phyloP scores from a whole-genome alignment of 2,329 filamentous ascomycete species.

The Calonectria hawksworthii region DNA sequence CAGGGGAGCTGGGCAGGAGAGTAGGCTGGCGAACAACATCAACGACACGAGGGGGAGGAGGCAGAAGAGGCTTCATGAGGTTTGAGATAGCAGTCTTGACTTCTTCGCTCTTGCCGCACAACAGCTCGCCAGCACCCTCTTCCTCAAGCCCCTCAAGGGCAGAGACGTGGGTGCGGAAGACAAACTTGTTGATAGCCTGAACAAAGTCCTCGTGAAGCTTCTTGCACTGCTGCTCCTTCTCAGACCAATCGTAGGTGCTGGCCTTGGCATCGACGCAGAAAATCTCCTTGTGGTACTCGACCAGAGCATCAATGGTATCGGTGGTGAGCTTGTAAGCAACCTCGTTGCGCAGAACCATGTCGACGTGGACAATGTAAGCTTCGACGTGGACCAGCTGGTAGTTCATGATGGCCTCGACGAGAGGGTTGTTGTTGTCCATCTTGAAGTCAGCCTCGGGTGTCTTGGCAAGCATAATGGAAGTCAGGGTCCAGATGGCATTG shows the following conservation, averaged over 20 bases:
- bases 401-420: slow-evolving; percentile 87
- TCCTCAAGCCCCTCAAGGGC: slow-evolving; percentile 97
- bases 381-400: slow-evolving; percentile 94
- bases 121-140: slow-evolving; percentile 93
- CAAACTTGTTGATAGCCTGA: slow-evolving; percentile 96
- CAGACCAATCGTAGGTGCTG: slow-evolving; percentile 93
- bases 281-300: slow-evolving; percentile 96
- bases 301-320: slow-evolving; percentile 92
- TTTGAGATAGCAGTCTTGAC: slow-evolving; percentile 89
- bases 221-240: slow-evolving; percentile 96
- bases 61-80: slow-evolving; percentile 89
- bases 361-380: slow-evolving; percentile 98
- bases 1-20: slow-evolving; percentile 86
- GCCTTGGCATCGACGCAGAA: slow-evolving; percentile 92
- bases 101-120: slow-evolving; percentile 91
- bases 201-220: slow-evolving; percentile 98
- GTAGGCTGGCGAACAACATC: slow-evolving; percentile 90
- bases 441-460: slow-evolving; percentile 87
- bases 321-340: slow-evolving; percentile 97
- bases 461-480: slow-evolving; percentile 93
- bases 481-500: slow-evolving; percentile 94
- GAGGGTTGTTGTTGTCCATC: slow-evolving; percentile 73
- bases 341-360: slow-evolving; percentile 98
- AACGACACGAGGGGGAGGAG: slow-evolving; percentile 87
- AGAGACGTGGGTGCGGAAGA: slow-evolving; percentile 89